Evolutionary conservation across 768 basidiomycete genomes (phyloP).

Genomic region (Termitomyces sp.): DNA sequence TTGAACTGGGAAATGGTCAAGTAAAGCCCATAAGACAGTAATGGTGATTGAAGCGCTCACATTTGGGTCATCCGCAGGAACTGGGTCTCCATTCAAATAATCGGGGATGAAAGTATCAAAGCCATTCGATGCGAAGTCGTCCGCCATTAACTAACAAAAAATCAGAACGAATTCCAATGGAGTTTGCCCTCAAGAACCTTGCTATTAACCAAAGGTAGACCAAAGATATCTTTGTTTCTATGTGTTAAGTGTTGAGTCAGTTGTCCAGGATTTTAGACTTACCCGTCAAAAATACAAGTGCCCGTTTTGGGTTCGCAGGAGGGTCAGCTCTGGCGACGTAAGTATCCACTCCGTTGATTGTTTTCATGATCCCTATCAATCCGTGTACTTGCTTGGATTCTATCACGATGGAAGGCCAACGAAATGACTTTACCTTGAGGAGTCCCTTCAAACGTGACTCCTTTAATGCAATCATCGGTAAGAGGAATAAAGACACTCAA

Average conservation of each 20-base stretch:
- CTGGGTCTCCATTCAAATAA: slow-evolving; percentile 16
- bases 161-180: not conserved
- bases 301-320: slow-evolving; percentile 7
- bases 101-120: slow-evolving; percentile 16
- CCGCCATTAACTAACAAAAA: slow-evolving; percentile 11
- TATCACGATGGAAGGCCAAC: not conserved
- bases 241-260: not conserved
- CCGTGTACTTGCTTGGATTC: too few relatives aligned
- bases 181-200: slow-evolving; percentile 4
- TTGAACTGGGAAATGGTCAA: slow-evolving; percentile 7
- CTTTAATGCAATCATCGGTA: not conserved
- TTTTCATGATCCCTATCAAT: slow-evolving; percentile 6
- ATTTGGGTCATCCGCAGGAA: slow-evolving; percentile 12
- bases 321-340: slow-evolving; percentile 9
- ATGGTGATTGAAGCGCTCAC: not conserved
- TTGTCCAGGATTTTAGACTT: not conserved
- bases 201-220: slow-evolving; percentile 13
- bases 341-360: slow-evolving; percentile 13
- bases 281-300: slow-evolving; percentile 12
- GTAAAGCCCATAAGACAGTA: not conserved
- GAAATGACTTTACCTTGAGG: not conserved
- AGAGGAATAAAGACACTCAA: slow-evolving; percentile 8
- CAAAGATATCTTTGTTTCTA: slow-evolving; percentile 13
- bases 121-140: slow-evolving; percentile 17
- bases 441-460: slow-evolving; percentile 1